phyloP scores from a whole-genome alignment of 257 asterid genomes.

The Solanum clarkiae region DNA sequence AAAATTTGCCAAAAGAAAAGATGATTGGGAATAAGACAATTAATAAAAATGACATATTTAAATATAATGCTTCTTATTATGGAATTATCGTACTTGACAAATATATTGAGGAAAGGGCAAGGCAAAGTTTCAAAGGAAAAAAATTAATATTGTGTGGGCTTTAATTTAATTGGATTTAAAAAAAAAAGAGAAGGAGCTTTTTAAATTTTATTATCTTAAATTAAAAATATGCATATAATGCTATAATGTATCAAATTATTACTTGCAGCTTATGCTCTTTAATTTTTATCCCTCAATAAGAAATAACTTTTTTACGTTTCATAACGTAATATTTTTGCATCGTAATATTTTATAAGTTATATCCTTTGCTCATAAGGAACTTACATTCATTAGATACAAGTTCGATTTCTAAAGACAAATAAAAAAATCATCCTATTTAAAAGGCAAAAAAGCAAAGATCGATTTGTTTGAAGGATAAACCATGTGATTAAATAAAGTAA shows the following conservation, averaged over 20 bases:
- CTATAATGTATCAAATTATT: not conserved
- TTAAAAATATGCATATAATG: not conserved
- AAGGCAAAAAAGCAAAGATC: not conserved
- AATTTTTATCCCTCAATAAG: too few species aligned
- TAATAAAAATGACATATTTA: not conserved
- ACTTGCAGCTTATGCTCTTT: too few species aligned
- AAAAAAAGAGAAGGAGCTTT: too few species aligned
- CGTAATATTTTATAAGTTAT: too few species aligned
- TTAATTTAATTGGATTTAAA: not conserved
- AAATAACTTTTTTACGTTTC: too few species aligned
- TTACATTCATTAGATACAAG: too few species aligned
- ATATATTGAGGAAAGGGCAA: not conserved
- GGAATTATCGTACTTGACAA: not conserved
- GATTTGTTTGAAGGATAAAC: not conserved
- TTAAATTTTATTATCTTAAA: too few species aligned
- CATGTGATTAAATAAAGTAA: rapidly evolving
- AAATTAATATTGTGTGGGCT: not conserved
- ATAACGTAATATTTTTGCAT: too few species aligned
- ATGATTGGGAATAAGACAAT: not conserved
- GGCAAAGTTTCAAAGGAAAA: not conserved
- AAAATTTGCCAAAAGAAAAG: not conserved
- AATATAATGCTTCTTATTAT: not conserved
- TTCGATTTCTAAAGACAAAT: too few species aligned
- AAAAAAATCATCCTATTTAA: too few species aligned
- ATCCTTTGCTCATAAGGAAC: too few species aligned